phyloP scores from a whole-genome alignment of 805 yeast genomes.

The Candida pseudoglaebosa region DNA sequence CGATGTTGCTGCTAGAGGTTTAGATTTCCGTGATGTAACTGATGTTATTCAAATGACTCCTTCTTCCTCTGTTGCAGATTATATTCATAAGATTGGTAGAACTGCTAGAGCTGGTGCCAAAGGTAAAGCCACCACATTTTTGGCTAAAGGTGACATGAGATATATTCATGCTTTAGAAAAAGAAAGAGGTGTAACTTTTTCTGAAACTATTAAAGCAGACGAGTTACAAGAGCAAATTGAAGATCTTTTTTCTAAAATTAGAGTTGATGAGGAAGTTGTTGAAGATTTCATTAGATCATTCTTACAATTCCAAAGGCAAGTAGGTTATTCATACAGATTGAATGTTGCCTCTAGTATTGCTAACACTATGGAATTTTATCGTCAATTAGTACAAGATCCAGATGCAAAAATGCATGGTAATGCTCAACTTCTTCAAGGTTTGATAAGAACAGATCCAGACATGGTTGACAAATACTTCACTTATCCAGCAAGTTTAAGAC shows the following conservation, averaged over 20 bases:
- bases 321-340: constrained; percentile 17
- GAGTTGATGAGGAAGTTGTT: constrained; percentile 17
- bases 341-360: constrained; percentile 22
- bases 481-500: constrained; percentile 21
- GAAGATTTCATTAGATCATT: constrained; percentile 22
- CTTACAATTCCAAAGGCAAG: constrained; percentile 26
- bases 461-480: constrained; percentile 19
- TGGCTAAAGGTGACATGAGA: constrained; percentile 52
- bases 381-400: constrained; percentile 17
- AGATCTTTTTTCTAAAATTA: constrained; percentile 13
- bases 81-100: constrained; percentile 92
- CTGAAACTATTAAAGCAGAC: constrained; percentile 38
- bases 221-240: constrained; percentile 22
- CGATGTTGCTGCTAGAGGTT: constrained; percentile 94
- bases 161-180: constrained; percentile 48
- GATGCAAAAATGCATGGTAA: constrained; percentile 11
- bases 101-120: constrained; percentile 88
- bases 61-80: constrained; percentile 71
- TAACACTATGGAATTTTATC: constrained; percentile 26
- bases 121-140: constrained; percentile 66
- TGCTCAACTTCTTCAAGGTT: constrained; percentile 2
- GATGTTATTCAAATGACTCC: constrained; percentile 82
- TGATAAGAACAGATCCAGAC: constrained; percentile 2
- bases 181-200: constrained; percentile 53
- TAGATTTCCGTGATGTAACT: constrained; percentile 87